Base-by-base conservation (phyloP, 805 yeast species). In the Yamadazyma takamatsuzukensis region DNA sequence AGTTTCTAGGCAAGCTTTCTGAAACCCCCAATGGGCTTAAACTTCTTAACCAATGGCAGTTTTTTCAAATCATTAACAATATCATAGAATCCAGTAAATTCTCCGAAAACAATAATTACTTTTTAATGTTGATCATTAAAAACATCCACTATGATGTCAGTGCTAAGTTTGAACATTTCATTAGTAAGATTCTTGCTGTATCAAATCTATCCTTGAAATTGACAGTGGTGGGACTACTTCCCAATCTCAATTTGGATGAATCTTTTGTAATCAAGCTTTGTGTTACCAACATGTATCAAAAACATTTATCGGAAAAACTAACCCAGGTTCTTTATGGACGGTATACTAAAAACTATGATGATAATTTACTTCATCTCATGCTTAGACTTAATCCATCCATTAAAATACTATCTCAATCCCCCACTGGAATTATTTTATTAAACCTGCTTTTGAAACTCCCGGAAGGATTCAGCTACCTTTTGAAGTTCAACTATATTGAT, bases 1-100 rank as follows among this genome's bases (percentile, higher is more conserved):
- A 75, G 37, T 74, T 90, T 49, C 56, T 93, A 8, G 96, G 96
- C 0, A 77, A 80, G 0, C 57, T 93, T 12, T 75, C 88, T 3
- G 59, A 70, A 2, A 68, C 74, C 23, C 51, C 60, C 0, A 67
- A 72, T 29, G 98, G 98, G 0, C 55, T 84, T 15, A 67, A 67
- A 27, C 65, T 90, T 44, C 53, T 93, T 37, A 83, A 78, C 31
- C 78, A 83, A 40, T 85, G 95, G 93, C 83, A 88, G 45, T 71
- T 90, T 38, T 85, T 86, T 57, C 88, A 81, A 36, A 78, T 85
- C 58, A 65, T 88, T 32, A 80, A 83, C 46, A 85, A 85, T 45
- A 73, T 88, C 33, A 68, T 83, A 12, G 71, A 71, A 22, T 61
- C 70, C 4, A 66, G 74, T 9, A 54, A 32, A n/a, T 22, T 21